Base-by-base conservation (phyloP, 2,329 filamentous ascomycete species). In the Pyrenochaeta sp. region DNA sequence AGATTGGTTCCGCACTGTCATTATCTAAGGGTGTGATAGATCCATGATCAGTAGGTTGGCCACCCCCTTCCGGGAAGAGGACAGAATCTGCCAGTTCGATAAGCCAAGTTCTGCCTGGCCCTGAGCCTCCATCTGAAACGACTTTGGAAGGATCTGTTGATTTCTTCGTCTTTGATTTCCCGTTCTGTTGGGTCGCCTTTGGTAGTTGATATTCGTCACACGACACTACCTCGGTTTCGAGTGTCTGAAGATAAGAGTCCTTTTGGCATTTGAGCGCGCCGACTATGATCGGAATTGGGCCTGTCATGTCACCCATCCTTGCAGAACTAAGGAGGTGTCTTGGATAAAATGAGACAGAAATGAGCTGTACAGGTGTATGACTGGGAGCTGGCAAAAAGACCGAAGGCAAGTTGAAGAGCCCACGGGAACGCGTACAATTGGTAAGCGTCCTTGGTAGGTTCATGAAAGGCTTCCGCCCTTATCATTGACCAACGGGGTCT, bases 51-150 rank as follows among this genome's bases (percentile, higher is more conserved):
- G 67, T 70, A 23, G 66, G 68, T 43, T 74, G 71, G 1, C 71
- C 71, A 17, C 71, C 71, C 10, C 69, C 71, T 56, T 72, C 69
- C 7, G 71, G 69, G 30, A 74, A 74, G 1, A 74, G 57, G 2
- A 74, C 67, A 1, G 68, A 71, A 43, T 74, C 71, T 1, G 63
- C 66, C 17, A 71, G 63, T 49, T 74, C 69, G 33, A 74, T 62
- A 33, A 72, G 62, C 54, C 58, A 74, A 45, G 58, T 59, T 43
- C 67, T 67, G 7, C 51, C 43, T n/a, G 53, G n/a, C 35, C 51
- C 15, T 10, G 45, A 44, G 18, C 49, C 37, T 9, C 53, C 44
- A 7, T 64, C 58, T 11, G 41, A 37, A 20, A 53, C 23, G 4
- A 23, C 56, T 42, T 69, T 70, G 15, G 56, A 56, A 17, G 63